Conservation (phyloP, 352 stramenopile species). For the Phytophthora tentaculata region DNA sequence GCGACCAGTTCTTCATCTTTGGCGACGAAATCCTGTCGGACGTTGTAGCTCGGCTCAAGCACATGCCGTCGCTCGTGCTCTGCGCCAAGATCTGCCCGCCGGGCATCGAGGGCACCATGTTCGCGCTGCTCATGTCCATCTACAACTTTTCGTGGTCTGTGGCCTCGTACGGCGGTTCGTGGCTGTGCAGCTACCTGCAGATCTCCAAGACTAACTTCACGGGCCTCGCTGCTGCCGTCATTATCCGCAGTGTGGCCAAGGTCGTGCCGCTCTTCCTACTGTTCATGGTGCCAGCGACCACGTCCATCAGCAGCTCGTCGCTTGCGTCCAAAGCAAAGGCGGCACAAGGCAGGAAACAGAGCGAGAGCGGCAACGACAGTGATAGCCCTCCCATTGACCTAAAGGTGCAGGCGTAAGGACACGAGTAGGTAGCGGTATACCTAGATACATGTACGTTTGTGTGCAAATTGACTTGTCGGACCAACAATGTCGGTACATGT, state of each 20-base stretch:
- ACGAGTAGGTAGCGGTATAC: neutral
- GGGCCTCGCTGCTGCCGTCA: slow-evolving; percentile 58
- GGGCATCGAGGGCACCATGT: slow-evolving; percentile 97
- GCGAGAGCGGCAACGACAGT: slow-evolving; percentile 33
- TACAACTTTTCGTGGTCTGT: slow-evolving; percentile 88
- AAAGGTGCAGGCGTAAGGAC: slow-evolving; percentile 35
- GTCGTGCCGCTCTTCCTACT: slow-evolving; percentile 74
- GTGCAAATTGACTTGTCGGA: neutral
- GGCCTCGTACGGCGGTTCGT: slow-evolving; percentile 77
- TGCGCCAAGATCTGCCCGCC: slow-evolving; percentile 95
- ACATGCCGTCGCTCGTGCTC: slow-evolving; percentile 96
- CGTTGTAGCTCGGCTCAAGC: slow-evolving; percentile 79
- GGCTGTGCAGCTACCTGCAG: slow-evolving; percentile 75
- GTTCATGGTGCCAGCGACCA: slow-evolving; percentile 78
- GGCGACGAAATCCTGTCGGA: slow-evolving; percentile 84
- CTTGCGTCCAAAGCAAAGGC: slow-evolving; percentile 38
- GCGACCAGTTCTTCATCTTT: slow-evolving; percentile 83
- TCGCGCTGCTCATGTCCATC: slow-evolving; percentile 91
- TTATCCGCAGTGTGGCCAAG: slow-evolving; percentile 67
- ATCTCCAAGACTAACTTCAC: slow-evolving; percentile 82
- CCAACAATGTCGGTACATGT: no score
- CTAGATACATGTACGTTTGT: slow-evolving; percentile 14
- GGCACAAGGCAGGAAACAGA: slow-evolving; percentile 28
- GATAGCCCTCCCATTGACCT: slow-evolving; percentile 38
- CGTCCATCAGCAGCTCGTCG: slow-evolving; percentile 65